phyloP scores from a whole-genome alignment of 176 grass and related monocot genomes.

The Oryza glaberrima region DNA sequence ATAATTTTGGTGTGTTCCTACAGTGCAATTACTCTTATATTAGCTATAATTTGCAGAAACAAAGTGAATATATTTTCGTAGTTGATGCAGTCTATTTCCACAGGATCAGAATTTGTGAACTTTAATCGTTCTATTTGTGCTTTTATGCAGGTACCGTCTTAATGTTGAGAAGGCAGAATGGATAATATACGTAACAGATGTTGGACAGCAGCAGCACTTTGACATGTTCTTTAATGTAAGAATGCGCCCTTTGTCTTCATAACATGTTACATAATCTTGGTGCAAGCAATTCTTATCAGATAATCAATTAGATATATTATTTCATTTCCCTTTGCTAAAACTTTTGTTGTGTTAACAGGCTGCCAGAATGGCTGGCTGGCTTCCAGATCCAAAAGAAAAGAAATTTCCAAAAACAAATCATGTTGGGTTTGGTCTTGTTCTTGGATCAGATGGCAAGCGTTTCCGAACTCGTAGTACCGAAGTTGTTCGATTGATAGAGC shows the following conservation, averaged over 20 bases:
- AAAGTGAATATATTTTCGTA: slow-evolving; percentile 17
- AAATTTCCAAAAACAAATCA: slow-evolving; percentile 75
- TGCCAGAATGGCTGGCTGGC: slow-evolving; percentile 81
- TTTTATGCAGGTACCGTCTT: slow-evolving; percentile 74
- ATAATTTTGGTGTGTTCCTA: slow-evolving; percentile 7
- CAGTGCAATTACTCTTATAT: slow-evolving; percentile 1
- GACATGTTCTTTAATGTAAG: slow-evolving; percentile 93
- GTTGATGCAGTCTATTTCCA: slow-evolving; percentile 1
- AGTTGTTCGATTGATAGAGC: slow-evolving; percentile 82
- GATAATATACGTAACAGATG: slow-evolving; percentile 97
- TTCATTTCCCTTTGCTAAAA: background rate
- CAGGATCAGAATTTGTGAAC: slow-evolving; percentile 20
- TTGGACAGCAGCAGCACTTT: slow-evolving; percentile 96
- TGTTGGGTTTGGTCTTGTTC: slow-evolving; percentile 96
- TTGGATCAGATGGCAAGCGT: slow-evolving; percentile 90
- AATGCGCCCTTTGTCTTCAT: slow-evolving; percentile 22
- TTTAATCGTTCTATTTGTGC: slow-evolving; percentile 23
- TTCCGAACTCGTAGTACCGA: slow-evolving; percentile 87
- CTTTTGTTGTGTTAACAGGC: slow-evolving; percentile 50
- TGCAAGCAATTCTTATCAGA: background rate
- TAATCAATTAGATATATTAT: background rate
- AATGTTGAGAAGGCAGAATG: slow-evolving; percentile 88
- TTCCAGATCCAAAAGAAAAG: slow-evolving; percentile 64
- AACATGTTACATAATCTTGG: slow-evolving; percentile 14
- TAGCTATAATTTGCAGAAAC: background rate